Conservation (phyloP, 2,329 filamentous ascomycete species). For the Fusarium sp. region DNA sequence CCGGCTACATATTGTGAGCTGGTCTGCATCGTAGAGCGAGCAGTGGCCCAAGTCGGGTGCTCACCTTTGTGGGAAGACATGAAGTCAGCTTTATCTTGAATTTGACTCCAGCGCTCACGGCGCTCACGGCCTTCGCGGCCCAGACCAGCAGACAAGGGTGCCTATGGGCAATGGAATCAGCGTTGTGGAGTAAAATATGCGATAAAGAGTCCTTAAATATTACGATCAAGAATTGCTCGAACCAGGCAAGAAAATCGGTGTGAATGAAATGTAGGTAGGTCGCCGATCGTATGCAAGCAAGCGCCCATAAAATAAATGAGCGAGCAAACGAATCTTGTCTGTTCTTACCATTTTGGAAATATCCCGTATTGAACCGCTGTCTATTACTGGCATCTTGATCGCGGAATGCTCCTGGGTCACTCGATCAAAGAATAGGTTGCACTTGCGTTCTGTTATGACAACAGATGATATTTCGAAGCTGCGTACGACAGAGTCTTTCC, state of each 20-base stretch:
- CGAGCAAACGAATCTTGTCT: not conserved
- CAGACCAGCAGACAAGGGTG: slow-evolving; percentile 32
- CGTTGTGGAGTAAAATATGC: slow-evolving; percentile 2
- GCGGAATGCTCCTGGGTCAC: slow-evolving; percentile 14
- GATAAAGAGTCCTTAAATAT: not conserved
- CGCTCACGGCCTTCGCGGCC: slow-evolving; percentile 3
- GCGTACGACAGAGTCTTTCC: slow-evolving; percentile 38
- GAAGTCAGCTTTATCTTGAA: slow-evolving; percentile 33
- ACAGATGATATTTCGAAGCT: slow-evolving; percentile 22
- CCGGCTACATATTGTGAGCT: slow-evolving; percentile 39
- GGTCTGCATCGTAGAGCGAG: not conserved
- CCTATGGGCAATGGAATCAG: slow-evolving; percentile 32
- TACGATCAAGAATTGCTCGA: not conserved
- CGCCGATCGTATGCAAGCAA: too few relatives aligned
- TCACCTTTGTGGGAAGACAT: slow-evolving; percentile 39
- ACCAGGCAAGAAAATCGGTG: not conserved
- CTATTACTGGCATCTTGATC: slow-evolving; percentile 24
- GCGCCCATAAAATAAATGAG: not conserved
- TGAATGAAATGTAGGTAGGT: not conserved
- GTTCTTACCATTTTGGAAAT: slow-evolving; percentile 32
- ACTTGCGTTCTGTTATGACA: slow-evolving; percentile 31
- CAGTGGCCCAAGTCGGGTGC: slow-evolving; percentile 1
- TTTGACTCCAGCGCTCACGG: slow-evolving; percentile 24
- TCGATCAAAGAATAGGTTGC: slow-evolving; percentile 16
- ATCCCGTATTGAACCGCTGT: slow-evolving; percentile 16